These are phyloP conservation scores for Penicillium sp. DNA, from an alignment of 2,329 filamentous ascomycete species.

Conservation along the genomic window DNA sequence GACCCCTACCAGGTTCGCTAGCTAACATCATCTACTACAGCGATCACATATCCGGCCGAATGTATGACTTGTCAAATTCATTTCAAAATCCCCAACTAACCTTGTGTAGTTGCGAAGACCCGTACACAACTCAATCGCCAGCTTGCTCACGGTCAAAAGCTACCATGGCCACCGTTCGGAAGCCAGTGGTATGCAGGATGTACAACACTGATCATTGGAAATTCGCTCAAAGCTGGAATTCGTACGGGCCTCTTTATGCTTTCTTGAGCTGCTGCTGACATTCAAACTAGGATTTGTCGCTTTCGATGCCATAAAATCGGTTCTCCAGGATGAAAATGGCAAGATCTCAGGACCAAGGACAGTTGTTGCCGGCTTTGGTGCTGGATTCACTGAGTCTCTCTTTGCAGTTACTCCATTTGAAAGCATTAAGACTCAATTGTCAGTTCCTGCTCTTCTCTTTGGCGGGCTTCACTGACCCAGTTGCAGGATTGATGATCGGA, in stretches of 20 bases:
- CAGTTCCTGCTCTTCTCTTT: constrained; percentile 13
- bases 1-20: constrained; percentile 16
- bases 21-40: constrained; percentile 40
- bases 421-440: constrained; percentile 96
- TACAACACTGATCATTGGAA: constrained; percentile 94
- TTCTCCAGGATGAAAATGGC: constrained; percentile 79
- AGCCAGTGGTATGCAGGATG: constrained; percentile 96
- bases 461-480: background rate
- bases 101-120: constrained; percentile 77
- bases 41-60: constrained; percentile 92
- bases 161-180: constrained; percentile 93
- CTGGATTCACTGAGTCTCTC: constrained; percentile 88
- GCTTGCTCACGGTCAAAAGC: constrained; percentile 76
- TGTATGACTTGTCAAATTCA: constrained; percentile 55
- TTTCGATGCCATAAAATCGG: constrained; percentile 87
- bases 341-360: constrained; percentile 88
- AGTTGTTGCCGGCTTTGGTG: constrained; percentile 89
- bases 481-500: constrained; percentile 85
- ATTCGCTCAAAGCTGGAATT: constrained; percentile 93
- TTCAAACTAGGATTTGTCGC: constrained; percentile 72
- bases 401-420: constrained; percentile 95
- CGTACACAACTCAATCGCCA: constrained; percentile 87
- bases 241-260: constrained; percentile 57
- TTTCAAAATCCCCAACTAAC: constrained; percentile 10
- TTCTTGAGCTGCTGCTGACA: background rate